Percentiles rank a stretch among this genome's conserved stretches.
These are phyloP conservation scores for Gentiana dahurica DNA, from an alignment of 257 asterid species.

Conservation along the genomic window DNA sequence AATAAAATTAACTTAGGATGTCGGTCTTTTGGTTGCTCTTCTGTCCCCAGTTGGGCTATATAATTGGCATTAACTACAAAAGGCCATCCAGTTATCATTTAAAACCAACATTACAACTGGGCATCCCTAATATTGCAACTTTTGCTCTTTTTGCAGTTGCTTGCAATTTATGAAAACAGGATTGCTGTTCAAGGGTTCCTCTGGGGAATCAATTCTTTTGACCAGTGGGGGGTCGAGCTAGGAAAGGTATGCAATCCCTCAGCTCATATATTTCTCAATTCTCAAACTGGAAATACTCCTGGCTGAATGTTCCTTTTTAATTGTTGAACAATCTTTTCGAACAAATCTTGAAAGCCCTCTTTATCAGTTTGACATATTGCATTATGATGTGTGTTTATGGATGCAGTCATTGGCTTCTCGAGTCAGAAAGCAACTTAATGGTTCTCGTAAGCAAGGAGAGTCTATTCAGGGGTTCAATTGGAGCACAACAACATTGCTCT, in stretches of 20 bases:
- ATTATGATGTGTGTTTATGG: neutral
- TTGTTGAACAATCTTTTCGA: too few species aligned
- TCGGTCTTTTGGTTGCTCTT: neutral
- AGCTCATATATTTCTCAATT: too few species aligned
- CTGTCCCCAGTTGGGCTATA: neutral
- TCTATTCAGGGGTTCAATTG: conserved; percentile 74
- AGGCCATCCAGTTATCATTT: neutral
- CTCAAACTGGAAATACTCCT: neutral
- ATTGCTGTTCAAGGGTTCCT: conserved; percentile 91
- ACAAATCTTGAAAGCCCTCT: neutral
- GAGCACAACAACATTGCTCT: conserved; percentile 59
- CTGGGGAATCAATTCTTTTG: conserved; percentile 98
- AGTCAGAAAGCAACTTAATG: conserved; percentile 96
- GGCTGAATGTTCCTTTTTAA: neutral
- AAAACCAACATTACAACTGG: neutral
- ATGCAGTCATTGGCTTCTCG: conserved; percentile 84
- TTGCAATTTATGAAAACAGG: conserved; percentile 95
- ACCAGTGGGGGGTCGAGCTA: conserved; percentile 98
- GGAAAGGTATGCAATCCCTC: conserved; percentile 59
- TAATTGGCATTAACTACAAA: neutral
- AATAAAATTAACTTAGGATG: too few species aligned
- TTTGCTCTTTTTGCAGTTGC: conserved; percentile 43
- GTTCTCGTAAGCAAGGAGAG: conserved; percentile 80
- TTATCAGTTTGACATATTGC: neutral
- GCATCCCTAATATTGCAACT: conserved; percentile 13